These are phyloP conservation scores for Spinellus fusiger DNA, from an alignment of 192 early-diverging fungal genomes.

Conservation along the genomic window DNA sequence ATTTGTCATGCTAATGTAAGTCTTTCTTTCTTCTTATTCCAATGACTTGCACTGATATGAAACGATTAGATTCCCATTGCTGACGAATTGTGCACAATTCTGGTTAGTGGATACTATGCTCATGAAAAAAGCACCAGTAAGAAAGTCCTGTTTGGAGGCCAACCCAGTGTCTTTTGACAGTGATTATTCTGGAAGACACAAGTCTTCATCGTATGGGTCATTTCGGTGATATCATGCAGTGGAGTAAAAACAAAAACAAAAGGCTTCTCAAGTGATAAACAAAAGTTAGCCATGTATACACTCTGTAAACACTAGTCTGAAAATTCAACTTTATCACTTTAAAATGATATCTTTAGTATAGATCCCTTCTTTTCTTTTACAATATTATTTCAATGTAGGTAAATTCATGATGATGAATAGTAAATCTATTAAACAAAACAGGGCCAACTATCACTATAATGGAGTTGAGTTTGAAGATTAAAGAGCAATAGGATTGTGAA, in stretches of 20 bases:
- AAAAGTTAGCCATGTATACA: neutral
- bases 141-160: neutral
- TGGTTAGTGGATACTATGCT: conserved; percentile 61
- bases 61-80: conserved; percentile 57
- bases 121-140: conserved; percentile 30
- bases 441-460: too few relatives aligned
- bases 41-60: neutral
- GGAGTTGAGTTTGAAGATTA: too few relatives aligned
- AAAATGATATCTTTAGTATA: neutral
- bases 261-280: neutral
- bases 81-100: conserved; percentile 76
- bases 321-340: conserved; percentile 2
- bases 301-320: too few relatives aligned
- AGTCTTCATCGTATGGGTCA: neutral
- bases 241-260: neutral
- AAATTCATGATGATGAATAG: too few relatives aligned
- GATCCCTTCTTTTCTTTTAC: neutral
- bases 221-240: neutral
- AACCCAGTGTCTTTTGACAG: too few relatives aligned
- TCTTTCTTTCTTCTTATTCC: neutral
- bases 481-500: too few relatives aligned
- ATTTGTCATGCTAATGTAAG: conserved; percentile 69
- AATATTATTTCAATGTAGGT: too few relatives aligned
- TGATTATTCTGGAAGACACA: neutral
- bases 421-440: too few relatives aligned